Evolutionary conservation across 2,329 filamentous ascomycete species (phyloP).

Genomic region (Stemphylium beticola): DNA sequence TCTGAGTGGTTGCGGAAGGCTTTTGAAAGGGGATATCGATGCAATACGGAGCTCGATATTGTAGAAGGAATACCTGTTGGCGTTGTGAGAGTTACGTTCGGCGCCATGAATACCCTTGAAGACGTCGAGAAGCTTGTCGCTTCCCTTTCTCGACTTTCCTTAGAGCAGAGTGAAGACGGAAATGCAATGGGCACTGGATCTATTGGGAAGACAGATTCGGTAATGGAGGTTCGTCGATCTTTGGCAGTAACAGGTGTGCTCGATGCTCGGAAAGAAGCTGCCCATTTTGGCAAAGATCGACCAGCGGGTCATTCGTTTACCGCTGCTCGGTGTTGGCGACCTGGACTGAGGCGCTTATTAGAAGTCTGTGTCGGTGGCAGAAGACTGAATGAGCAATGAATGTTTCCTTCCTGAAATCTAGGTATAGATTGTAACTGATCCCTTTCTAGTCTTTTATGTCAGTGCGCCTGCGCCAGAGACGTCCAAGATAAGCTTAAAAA

Average conservation of each 20-base stretch:
- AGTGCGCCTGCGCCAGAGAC: no score
- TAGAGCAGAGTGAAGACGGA: background rate
- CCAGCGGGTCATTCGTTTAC: background rate
- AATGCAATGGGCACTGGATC: background rate
- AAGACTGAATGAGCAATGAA: background rate
- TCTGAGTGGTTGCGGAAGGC: conserved; percentile 62
- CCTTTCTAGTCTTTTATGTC: no score
- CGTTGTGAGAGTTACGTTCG: conserved; percentile 66
- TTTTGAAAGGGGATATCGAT: conserved; percentile 64
- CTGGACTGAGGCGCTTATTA: background rate
- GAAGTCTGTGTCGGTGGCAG: background rate
- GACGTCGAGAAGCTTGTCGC: conserved; percentile 55
- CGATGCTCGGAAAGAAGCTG: background rate
- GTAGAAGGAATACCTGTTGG: conserved; percentile 62
- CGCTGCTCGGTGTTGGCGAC: background rate
- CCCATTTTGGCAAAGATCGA: background rate
- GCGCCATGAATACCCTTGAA: conserved; percentile 64
- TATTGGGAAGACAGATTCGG: background rate
- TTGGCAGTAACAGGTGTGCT: background rate
- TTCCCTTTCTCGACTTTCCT: background rate
- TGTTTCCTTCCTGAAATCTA: no score
- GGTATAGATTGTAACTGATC: no score
- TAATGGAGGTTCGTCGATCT: background rate
- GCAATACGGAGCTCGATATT: conserved; percentile 60
- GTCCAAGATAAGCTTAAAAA: no score